A percentile compares a stretch with the other conserved stretches of the same genome.
Evolutionary conservation across 768 basidiomycete genomes (phyloP).

Genomic region (Tulasnella sp.): DNA sequence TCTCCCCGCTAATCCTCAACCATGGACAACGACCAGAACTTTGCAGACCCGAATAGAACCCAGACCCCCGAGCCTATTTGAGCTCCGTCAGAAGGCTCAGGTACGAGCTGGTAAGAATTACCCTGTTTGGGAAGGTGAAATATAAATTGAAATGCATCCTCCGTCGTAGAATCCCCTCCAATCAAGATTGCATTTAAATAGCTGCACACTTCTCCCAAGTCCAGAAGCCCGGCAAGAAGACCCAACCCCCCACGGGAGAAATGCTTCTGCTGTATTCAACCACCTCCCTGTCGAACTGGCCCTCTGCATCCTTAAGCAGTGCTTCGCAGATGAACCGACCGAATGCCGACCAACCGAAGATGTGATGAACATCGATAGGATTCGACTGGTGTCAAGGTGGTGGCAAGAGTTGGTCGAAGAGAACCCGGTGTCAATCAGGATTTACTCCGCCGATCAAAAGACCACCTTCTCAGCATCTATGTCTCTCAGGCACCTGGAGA

Average conservation of each 20-base stretch:
- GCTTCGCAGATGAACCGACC: not conserved
- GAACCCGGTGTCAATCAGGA: not conserved
- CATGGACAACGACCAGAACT: not conserved
- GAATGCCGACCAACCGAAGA: not conserved
- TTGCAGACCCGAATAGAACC: not conserved
- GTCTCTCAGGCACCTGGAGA: not conserved
- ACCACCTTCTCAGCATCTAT: not conserved
- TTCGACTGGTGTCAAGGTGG: not conserved
- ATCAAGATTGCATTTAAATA: not conserved
- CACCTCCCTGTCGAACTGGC: not conserved
- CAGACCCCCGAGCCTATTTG: not conserved
- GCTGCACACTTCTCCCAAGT: not conserved
- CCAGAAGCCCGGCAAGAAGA: not conserved
- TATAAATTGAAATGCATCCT: not conserved
- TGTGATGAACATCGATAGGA: not conserved
- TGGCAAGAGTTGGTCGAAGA: not conserved
- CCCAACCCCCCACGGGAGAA: not conserved
- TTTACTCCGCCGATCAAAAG: not conserved
- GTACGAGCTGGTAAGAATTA: not conserved
- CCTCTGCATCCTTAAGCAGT: not conserved
- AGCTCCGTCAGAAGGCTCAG: not conserved
- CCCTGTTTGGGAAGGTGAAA: not conserved
- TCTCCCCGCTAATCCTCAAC: not conserved
- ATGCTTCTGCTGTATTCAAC: not conserved
- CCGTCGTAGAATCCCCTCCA: not conserved